phyloP scores from a whole-genome alignment of 116 monocot genomes.

The Phalaenopsis hybrid region DNA sequence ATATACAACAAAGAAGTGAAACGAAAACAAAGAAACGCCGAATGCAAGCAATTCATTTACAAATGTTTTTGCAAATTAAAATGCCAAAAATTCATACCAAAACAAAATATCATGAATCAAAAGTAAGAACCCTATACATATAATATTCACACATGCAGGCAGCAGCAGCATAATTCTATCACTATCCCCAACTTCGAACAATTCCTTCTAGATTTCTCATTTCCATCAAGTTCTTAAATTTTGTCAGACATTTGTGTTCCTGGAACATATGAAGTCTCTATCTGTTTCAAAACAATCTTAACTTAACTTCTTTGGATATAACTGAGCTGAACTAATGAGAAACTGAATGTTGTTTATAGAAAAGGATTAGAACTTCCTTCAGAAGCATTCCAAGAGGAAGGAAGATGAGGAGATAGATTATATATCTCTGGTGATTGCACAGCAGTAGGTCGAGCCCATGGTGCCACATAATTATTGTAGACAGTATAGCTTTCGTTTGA shows the following conservation, averaged over 20 bases:
- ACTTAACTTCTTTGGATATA: neutral
- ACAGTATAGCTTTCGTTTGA: slow-evolving; percentile 24
- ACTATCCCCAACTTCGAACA: slow-evolving; percentile 18
- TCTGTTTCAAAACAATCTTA: slow-evolving; percentile 4
- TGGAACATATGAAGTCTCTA: neutral
- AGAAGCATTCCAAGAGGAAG: neutral
- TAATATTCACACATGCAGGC: neutral
- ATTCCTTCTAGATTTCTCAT: slow-evolving; percentile 44
- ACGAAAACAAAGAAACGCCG: neutral
- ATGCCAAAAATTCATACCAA: neutral
- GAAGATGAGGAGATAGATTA: neutral
- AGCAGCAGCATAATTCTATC: slow-evolving; percentile 11
- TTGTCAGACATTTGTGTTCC: slow-evolving; percentile 56
- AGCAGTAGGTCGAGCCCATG: slow-evolving; percentile 50
- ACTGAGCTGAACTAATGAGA: slow-evolving; percentile 27
- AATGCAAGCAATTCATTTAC: neutral
- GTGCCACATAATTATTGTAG: slow-evolving; percentile 50
- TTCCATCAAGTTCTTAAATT: slow-evolving; percentile 60
- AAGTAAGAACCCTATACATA: neutral
- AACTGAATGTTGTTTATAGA: slow-evolving; percentile 9
- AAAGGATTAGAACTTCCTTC: slow-evolving; percentile 24
- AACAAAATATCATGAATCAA: neutral
- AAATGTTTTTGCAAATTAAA: neutral
- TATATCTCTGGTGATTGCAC: neutral
- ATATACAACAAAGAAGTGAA: neutral